phyloP scores from a whole-genome alignment of 257 asterid genomes.

The Solanum microdontum region DNA sequence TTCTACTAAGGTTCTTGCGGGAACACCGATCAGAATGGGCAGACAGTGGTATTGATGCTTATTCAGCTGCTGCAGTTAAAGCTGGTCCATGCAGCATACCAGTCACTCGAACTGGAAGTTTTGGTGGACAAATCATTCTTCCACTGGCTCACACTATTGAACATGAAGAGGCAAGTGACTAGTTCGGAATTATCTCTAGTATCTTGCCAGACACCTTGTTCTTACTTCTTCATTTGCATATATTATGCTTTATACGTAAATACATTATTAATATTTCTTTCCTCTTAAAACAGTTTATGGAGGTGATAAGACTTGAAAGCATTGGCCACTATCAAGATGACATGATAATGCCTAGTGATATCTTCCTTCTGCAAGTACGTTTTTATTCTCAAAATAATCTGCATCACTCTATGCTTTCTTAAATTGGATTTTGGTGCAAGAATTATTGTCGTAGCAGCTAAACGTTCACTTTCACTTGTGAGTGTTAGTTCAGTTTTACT shows the following conservation, averaged over 20 bases:
- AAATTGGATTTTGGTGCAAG: not conserved
- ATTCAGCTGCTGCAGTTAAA: constrained; percentile 81
- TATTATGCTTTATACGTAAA: not conserved
- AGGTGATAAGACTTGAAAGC: constrained; percentile 91
- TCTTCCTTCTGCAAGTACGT: constrained; percentile 89
- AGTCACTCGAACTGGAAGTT: constrained; percentile 62
- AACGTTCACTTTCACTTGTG: not conserved
- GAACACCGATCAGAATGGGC: constrained; percentile 99
- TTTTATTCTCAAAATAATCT: not conserved
- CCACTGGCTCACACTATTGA: constrained; percentile 96
- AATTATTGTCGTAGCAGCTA: not conserved
- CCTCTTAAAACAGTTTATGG: constrained; percentile 60
- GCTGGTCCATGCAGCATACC: constrained; percentile 72
- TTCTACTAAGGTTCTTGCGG: constrained; percentile 74
- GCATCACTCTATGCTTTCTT: not conserved
- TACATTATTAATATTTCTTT: not conserved
- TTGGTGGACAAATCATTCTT: constrained; percentile 87
- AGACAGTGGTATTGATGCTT: constrained; percentile 83
- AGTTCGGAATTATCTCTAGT: not conserved
- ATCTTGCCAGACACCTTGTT: not conserved
- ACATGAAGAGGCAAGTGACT: constrained; percentile 73
- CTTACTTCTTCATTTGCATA: not conserved
- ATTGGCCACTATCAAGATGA: constrained; percentile 65
- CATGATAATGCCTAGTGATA: constrained; percentile 67
- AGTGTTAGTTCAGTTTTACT: not conserved